phyloP scores from a whole-genome alignment of 495 filamentous ascomycete genomes.

The Penicillium crystallinum region DNA sequence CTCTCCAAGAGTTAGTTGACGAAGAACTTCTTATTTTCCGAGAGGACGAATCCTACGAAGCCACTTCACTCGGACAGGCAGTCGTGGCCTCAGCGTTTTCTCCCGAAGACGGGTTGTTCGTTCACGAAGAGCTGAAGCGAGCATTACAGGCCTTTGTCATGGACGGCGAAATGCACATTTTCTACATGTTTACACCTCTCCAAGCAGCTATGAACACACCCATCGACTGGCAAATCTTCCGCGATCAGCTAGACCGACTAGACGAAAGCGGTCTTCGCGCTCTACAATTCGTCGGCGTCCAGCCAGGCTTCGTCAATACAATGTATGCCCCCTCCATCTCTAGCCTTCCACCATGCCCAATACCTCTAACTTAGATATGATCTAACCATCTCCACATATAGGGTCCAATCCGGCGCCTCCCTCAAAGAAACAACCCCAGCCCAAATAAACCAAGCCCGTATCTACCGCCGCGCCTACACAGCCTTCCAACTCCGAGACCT shows the following conservation, averaged over 20 bases:
- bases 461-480: slow-evolving; percentile 74
- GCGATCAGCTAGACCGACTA: slow-evolving; percentile 61
- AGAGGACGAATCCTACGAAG: slow-evolving; percentile 50
- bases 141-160: slow-evolving; percentile 73
- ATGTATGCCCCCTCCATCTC: slow-evolving; percentile 46
- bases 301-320: slow-evolving; percentile 62
- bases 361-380: slow-evolving; percentile 21
- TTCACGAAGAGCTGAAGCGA: slow-evolving; percentile 62
- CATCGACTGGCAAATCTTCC: slow-evolving; percentile 71
- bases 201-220: slow-evolving; percentile 39
- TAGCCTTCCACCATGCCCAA: not conserved
- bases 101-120: slow-evolving; percentile 72
- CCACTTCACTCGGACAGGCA: slow-evolving; percentile 65
- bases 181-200: slow-evolving; percentile 77
- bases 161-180: slow-evolving; percentile 79
- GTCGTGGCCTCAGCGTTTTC: slow-evolving; percentile 68
- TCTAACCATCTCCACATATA: slow-evolving; percentile 20
- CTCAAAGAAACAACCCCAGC: slow-evolving; percentile 59
- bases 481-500: slow-evolving; percentile 77
- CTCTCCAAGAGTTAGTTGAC: slow-evolving; percentile 47
- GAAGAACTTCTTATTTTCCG: slow-evolving; percentile 28
- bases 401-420: slow-evolving; percentile 60
- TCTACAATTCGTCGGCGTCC: slow-evolving; percentile 63
- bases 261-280: slow-evolving; percentile 69
- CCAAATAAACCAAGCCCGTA: slow-evolving; percentile 55